Percentiles rank a stretch among this genome's conserved stretches.
These are phyloP conservation scores for Neospermospora avenae DNA, from an alignment of 2,329 filamentous ascomycete species.

Conservation along the genomic window DNA sequence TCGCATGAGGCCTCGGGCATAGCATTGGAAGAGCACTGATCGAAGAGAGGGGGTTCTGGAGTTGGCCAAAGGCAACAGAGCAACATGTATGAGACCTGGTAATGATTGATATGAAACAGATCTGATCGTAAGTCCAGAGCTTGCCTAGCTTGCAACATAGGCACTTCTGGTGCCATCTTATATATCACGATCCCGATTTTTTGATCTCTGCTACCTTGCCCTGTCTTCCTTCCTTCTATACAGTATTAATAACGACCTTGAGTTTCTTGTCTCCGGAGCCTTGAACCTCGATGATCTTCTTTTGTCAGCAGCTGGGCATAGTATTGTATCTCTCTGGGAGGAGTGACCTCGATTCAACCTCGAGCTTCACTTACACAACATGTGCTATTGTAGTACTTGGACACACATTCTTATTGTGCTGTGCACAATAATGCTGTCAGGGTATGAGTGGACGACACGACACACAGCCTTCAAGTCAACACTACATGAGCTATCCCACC, in stretches of 20 bases:
- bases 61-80: not conserved
- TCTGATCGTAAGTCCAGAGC: not conserved
- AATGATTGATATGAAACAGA: not conserved
- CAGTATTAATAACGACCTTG: not conserved
- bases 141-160: not conserved
- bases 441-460: not conserved
- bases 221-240: not conserved
- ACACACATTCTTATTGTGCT: not conserved
- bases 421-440: not conserved
- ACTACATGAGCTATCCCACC: not conserved
- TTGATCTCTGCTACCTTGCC: not conserved
- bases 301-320: not conserved
- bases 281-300: not conserved
- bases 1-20: not conserved
- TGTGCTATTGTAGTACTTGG: not conserved
- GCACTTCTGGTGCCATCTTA: not conserved
- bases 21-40: not conserved
- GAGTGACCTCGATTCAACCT: not conserved
- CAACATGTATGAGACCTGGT: not conserved
- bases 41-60: not conserved
- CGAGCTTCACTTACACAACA: conserved; percentile 3
- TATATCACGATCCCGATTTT: not conserved
- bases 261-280: not conserved
- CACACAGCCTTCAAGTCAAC: not conserved
- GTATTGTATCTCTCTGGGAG: not conserved